Evolutionary conservation across 2,329 filamentous ascomycete species (phyloP), one percentile per base, ranked within the genome.

Genomic region (Hymenoscyphus fraxineus): DNA sequence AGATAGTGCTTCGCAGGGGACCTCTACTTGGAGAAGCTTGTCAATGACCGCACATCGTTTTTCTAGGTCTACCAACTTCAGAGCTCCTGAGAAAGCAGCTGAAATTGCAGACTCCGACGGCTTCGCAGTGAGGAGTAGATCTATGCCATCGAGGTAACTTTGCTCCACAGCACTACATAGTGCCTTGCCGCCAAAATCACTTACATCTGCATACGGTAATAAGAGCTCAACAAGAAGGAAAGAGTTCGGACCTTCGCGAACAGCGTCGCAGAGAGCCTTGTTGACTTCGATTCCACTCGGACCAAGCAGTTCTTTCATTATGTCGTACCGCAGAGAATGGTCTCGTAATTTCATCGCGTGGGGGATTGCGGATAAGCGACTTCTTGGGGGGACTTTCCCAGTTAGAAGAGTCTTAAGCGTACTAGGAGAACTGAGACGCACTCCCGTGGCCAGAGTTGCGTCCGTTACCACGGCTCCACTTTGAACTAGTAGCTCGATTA

Each of bases 231-330:
- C 22, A 27, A 27, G 22, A 27, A 27, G 22, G 22, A 27, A 27
- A 27, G 22, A 27, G 22, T 27, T 3, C 1, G 22, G 22, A 27
- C 22, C 22, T 27, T 75, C 72, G 5, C 79, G 72, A 32, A 86
- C 70, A 3, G 81, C 80, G 6, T 72, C 70, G 2, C 79, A 78
- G 15, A 83, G 76, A 57, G 82, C 77, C 2, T 75, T n/a, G 13
- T 58, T 58, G 32, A 64, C 72, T 0, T 78, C 74, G 0, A 78
- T 81, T 10, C 77, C 76, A 27, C 22, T 27, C 1, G 77, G 77
- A 15, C 80, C 81, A 1, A 87, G 72, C 1, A 87, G 75, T 61
- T 83, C 73, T 22, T 70, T 76, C 3, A 82, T 73, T 72, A 85
- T 83, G 13, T 81, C 77, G 31, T 78, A 78, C 35, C 84, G 77